These are phyloP conservation scores for Pisolithus tinctorius DNA, from an alignment of 768 basidiomycete species.

Conservation along the genomic window DNA sequence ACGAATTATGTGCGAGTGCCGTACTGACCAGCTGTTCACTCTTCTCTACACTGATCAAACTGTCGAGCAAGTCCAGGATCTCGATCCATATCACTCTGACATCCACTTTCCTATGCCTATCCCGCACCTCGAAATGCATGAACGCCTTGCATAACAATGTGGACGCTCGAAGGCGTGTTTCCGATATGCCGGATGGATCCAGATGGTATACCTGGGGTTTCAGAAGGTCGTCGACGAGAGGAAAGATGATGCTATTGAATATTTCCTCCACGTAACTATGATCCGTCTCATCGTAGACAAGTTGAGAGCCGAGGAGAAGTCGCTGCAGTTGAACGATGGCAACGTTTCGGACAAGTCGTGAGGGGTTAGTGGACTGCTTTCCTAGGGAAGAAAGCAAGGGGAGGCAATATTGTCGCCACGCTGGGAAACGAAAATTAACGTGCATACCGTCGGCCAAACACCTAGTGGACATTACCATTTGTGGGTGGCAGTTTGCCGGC, in stretches of 20 bases:
- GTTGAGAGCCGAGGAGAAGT: slow-evolving; percentile 70
- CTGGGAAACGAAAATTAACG: slow-evolving; percentile 32
- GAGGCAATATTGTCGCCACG: slow-evolving; percentile 72
- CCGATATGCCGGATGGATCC: slow-evolving; percentile 84
- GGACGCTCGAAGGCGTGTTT: slow-evolving; percentile 82
- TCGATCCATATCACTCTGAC: slow-evolving; percentile 79
- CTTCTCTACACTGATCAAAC: slow-evolving; percentile 80
- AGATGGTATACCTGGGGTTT: slow-evolving; percentile 72
- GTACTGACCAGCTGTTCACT: slow-evolving; percentile 76
- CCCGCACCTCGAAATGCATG: slow-evolving; percentile 84
- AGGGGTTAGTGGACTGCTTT: slow-evolving; percentile 76
- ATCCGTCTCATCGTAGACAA: slow-evolving; percentile 52
- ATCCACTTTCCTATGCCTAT: slow-evolving; percentile 52
- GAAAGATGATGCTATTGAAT: slow-evolving; percentile 87
- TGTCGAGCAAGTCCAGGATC: slow-evolving; percentile 82
- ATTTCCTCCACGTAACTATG: slow-evolving; percentile 68
- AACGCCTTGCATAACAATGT: slow-evolving; percentile 94
- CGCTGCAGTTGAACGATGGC: slow-evolving; percentile 81
- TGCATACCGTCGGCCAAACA: not conserved
- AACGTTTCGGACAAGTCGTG: slow-evolving; percentile 76
- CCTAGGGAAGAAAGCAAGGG: slow-evolving; percentile 69
- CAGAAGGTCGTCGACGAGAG: slow-evolving; percentile 87
- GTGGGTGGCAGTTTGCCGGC: slow-evolving; percentile 32
- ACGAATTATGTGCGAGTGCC: not conserved
- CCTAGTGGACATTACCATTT: slow-evolving; percentile 18